Evolutionary conservation across 768 basidiomycete species (phyloP), one percentile per base, ranked within the genome.

Genomic region (Cyclocybe cylindracea): DNA sequence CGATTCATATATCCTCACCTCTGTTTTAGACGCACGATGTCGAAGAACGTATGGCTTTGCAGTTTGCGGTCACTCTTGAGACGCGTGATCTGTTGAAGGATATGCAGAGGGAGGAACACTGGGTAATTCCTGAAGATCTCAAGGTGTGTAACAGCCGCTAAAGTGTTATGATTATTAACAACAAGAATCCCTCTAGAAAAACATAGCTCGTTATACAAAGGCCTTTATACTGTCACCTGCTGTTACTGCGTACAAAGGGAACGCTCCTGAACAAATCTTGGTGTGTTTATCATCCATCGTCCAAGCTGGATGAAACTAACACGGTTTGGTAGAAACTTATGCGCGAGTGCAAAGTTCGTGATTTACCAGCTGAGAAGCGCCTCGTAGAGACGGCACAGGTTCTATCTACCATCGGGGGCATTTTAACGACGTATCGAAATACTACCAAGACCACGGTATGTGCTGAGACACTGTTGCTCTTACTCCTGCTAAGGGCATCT

Each of bases 181-280:
- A 42, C 8, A 14, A 9, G 32, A 13, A 18, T 38, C 14, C 1
- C n/a, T 1, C 0, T 13, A 49, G 41, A 45, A 45, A 40, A 49
- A 10, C 11, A 44, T 45, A 16, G 2, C 19, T 3, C 19, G 13
- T 29, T 50, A 32, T 32, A 10, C 18, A 9, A 43, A 45, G 42
- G 53, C 47, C 6, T 50, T 54, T 46, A 11, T 54, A 11, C 48
- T 54, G 18, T 54, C 53, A 14, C 14, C 53, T 10, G 18, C 41
- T 3, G 38, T 39, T 13, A 38, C 29, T 7, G 10, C 33, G 7
- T 54, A 54, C 47, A 29, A 37, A 7, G 48, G 53, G 24, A 46
- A 49, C 36, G 36, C 18, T 7, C 13, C 42, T 33, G 38, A 31
- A 7, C 24, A 50, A 8, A 38, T 54, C 29, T 32, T 43, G 41